Base-by-base conservation (phyloP, 352 stramenopile genomes). In the Globisporangium echinulatum region DNA sequence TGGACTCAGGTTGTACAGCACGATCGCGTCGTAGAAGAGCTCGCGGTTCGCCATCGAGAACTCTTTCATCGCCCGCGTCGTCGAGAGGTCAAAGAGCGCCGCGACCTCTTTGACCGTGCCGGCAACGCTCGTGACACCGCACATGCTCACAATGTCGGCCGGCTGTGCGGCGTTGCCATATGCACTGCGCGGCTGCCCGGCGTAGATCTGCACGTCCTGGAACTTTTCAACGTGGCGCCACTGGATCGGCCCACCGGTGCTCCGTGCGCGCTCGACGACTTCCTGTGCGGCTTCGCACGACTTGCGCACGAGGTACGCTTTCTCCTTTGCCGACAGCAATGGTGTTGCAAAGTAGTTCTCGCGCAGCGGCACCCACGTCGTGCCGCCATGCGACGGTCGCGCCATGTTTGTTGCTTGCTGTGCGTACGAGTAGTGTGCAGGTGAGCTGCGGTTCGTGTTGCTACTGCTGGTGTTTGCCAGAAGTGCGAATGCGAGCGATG, bases 201-300 rank as follows among this genome's bases (percentile, higher is more conserved):
- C 69, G 67, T 93, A 93, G 17, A 93, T 59, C 68, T 93, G 83
- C 37, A 93, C 81, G 46, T 79, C 78, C 33, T 85, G 79, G 63
- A 75, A 72, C 56, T 90, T 90, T 54, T 93, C 83, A 5, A 93
- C 61, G 59, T 91, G 80, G 47, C 73, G 79, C 83, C 83, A 93
- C 39, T 82, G 61, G 47, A 93, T 77, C 7, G 83, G 79, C 0
- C 83, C 83, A 48, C 79, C 77, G 1, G 69, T 69, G 25, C 66
- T 79, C 2, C 81, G 78, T 49, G 79, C 79, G 61, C 83, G 83
- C 59, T 88, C 81, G 2, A 93, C 83, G 25, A 93, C 81, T 59
- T 90, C 77, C 56, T 87, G 79, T 14, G 83, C 81, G 19, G 83
- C 80, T 56, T 93, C 81, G 67, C 81, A 93, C 5, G 81, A 69